Evolutionary conservation across 331 rosid species (phyloP), one percentile per base, ranked within the genome.

Genomic region (Stylosanthes scabra): DNA sequence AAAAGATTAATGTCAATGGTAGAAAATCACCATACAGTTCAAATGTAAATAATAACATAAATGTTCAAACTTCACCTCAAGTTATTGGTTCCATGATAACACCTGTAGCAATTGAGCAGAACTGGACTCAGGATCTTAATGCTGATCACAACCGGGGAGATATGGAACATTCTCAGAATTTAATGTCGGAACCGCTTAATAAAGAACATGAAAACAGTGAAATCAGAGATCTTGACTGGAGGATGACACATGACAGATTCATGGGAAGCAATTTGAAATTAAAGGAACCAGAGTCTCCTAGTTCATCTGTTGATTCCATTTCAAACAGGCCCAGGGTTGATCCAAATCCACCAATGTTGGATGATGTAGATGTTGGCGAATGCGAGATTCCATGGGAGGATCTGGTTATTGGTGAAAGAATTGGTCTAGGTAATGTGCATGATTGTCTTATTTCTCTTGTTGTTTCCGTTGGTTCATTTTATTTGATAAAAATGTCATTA

Each of bases 371-470:
- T 70, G 97, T 95, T 12, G 90, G 97, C 62, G 91, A 95, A 85
- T 85, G 97, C 68, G 99, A 95, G 88, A 88, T 95, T 77, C 92
- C 89, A 3, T 95, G 99, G 99, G 99, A 92, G 77, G 93, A 92
- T 78, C 92, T 95, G 77, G 84, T 80, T 78, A 71, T 92, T 86
- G 97, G 97, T 71, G 98, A 92, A 83, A 90, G 99, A 80, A 92
- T 95, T 84, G 99, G 98, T 44, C 82, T 95, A 78, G 99, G 99
- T 95, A 94, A 79, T 57, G 82, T 34, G 9, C 63, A 75, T 68
- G 31, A 55, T 84, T 66, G 45, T 69, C 63, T 66, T 42, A 57
- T 11, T 76, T 55, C 77, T 79, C 27, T 61, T 56, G 11, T 61
- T 59, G 72, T 6, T 34, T 4, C 6, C 6, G 4, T 34, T 34